Evolutionary conservation across 306 rosid genomes (phyloP).

Genomic region (Sophora flavescens): DNA sequence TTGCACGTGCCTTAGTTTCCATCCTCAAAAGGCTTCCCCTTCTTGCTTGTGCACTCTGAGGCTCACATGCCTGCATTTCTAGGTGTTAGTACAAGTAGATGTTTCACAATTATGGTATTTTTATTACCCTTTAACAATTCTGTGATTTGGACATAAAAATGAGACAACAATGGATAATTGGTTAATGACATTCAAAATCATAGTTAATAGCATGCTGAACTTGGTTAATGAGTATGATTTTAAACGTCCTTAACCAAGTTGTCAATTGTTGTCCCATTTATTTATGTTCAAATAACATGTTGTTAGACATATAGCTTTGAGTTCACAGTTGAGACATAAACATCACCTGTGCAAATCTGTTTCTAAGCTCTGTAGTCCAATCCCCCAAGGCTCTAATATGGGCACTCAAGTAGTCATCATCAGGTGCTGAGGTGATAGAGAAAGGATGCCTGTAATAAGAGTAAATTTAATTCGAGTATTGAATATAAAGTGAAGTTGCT

Average conservation of each 20-base stretch:
- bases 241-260: too few species aligned
- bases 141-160: too few species aligned
- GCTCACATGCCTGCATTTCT: slow-evolving; percentile 71
- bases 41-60: slow-evolving; percentile 55
- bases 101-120: slow-evolving; percentile 18
- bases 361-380: slow-evolving; percentile 85
- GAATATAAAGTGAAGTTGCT: slow-evolving; percentile 27
- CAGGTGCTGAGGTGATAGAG: slow-evolving; percentile 96
- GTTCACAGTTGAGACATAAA: slow-evolving; percentile 25
- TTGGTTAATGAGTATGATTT: too few species aligned
- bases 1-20: slow-evolving; percentile 66
- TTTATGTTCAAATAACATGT: background rate
- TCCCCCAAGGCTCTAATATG: slow-evolving; percentile 85
- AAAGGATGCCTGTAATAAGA: slow-evolving; percentile 82
- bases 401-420: slow-evolving; percentile 89
- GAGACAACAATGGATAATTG: too few species aligned
- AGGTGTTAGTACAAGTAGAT: slow-evolving; percentile 32
- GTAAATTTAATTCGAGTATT: slow-evolving; percentile 7
- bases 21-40: slow-evolving; percentile 66
- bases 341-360: slow-evolving; percentile 69
- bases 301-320: slow-evolving; percentile 1
- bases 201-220: too few species aligned
- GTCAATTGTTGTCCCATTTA: too few species aligned
- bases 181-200: too few species aligned
- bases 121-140: too few species aligned